Evolutionary conservation across 768 basidiomycete species (phyloP).

Genomic region (Tephrocybe sp.): DNA sequence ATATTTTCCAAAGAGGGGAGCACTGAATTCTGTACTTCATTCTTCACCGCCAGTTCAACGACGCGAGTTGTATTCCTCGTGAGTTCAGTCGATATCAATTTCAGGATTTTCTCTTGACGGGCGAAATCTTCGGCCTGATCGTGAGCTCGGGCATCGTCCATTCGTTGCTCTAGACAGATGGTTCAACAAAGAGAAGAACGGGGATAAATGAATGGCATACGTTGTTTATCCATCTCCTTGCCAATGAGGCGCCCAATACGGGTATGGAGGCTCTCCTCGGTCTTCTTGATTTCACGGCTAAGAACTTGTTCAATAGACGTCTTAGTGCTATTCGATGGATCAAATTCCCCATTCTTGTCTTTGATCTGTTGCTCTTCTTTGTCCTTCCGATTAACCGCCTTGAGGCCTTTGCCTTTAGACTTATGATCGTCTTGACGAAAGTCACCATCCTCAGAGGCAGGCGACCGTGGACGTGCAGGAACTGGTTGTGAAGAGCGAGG

Average conservation of each 20-base stretch:
- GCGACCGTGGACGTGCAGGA: conserved; percentile 57
- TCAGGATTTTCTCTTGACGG: conserved; percentile 87
- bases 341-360: conserved; percentile 31
- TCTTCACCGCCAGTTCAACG: conserved; percentile 87
- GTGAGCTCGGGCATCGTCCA: conserved; percentile 77
- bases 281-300: conserved; percentile 77
- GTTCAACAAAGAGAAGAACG: neutral
- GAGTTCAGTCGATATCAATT: conserved; percentile 83
- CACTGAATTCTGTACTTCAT: conserved; percentile 81
- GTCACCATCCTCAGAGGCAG: conserved; percentile 75
- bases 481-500: conserved; percentile 19
- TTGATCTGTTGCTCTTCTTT: conserved; percentile 40
- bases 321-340: conserved; percentile 46
- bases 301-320: conserved; percentile 58
- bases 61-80: conserved; percentile 87
- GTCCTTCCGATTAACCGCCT: conserved; percentile 56
- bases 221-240: conserved; percentile 90
- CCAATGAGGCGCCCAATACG: conserved; percentile 78
- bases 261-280: conserved; percentile 76
- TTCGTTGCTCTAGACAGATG: conserved; percentile 63
- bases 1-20: conserved; percentile 81
- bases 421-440: conserved; percentile 59
- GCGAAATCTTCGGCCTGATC: conserved; percentile 82
- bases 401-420: conserved; percentile 60
- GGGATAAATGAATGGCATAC: conserved; percentile 43